phyloP scores from a whole-genome alignment of 495 filamentous ascomycete species.

The Penicillium roqueforti region DNA sequence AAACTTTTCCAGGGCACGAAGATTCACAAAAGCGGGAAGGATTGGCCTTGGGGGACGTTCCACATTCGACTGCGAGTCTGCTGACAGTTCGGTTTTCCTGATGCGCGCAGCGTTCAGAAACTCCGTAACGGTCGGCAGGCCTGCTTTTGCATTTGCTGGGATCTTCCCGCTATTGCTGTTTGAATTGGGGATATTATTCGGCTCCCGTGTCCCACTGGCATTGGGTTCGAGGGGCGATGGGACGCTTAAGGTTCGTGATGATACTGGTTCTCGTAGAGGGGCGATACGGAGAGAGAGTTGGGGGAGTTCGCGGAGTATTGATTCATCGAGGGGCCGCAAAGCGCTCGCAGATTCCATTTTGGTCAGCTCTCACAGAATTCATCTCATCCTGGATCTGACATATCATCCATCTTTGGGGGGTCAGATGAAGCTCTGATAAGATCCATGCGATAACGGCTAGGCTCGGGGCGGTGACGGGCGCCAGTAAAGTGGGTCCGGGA shows the following conservation, averaged over 20 bases:
- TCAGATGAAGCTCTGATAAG: conserved; percentile 16
- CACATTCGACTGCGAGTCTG: conserved; percentile 31
- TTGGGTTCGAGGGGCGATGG: conserved; percentile 48
- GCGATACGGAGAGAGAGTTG: conserved; percentile 47
- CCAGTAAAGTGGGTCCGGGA: conserved; percentile 1
- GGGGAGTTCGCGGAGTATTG: conserved; percentile 42
- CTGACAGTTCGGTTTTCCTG: conserved; percentile 32
- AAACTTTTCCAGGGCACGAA: conserved; percentile 43
- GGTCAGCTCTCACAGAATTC: not conserved
- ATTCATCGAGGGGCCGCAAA: conserved; percentile 39
- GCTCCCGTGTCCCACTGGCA: conserved; percentile 34
- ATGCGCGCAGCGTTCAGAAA: conserved; percentile 32
- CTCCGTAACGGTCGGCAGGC: conserved; percentile 33
- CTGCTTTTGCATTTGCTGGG: conserved; percentile 22
- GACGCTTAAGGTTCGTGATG: conserved; percentile 39
- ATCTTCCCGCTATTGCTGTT: conserved; percentile 28
- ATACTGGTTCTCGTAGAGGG: conserved; percentile 46
- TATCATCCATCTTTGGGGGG: not conserved
- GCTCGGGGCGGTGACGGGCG: conserved; percentile 1
- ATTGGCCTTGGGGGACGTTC: conserved; percentile 42
- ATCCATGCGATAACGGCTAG: conserved; percentile 9
- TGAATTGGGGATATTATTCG: conserved; percentile 33
- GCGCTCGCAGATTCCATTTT: conserved; percentile 34
- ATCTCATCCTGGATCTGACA: not conserved
- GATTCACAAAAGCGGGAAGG: conserved; percentile 46